phyloP scores from a whole-genome alignment of 2,329 filamentous ascomycete genomes.

The Fusarium sterilihyphosum region DNA sequence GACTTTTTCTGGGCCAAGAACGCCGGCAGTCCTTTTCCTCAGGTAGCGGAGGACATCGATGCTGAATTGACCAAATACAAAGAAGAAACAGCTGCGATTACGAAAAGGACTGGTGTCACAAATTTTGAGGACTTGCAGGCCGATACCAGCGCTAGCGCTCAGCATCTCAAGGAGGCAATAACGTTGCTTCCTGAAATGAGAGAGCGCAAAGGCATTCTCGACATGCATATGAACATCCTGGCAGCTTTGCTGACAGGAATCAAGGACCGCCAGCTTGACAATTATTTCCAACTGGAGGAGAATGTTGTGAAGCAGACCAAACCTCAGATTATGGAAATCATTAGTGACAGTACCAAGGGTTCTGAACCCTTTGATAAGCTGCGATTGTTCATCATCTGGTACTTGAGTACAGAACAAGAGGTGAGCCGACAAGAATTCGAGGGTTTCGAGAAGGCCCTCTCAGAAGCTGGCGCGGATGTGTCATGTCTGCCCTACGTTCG shows the following conservation, averaged over 20 bases:
- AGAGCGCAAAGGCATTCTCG: slow-evolving; percentile 90
- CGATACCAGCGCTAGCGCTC: slow-evolving; percentile 87
- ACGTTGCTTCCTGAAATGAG: slow-evolving; percentile 90
- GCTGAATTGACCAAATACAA: slow-evolving; percentile 93
- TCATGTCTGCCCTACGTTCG: slow-evolving; percentile 85
- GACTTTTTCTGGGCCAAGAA: slow-evolving; percentile 99
- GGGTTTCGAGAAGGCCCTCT: slow-evolving; percentile 85
- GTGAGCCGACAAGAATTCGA: slow-evolving; percentile 84
- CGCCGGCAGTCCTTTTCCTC: slow-evolving; percentile 88
- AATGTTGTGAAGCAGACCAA: slow-evolving; percentile 92
- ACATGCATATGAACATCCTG: slow-evolving; percentile 99
- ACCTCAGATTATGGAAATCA: slow-evolving; percentile 84
- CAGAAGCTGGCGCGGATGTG: slow-evolving; percentile 77
- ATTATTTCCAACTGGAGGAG: slow-evolving; percentile 95
- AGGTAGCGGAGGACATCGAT: slow-evolving; percentile 96
- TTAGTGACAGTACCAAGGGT: slow-evolving; percentile 84
- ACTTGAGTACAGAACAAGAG: slow-evolving; percentile 91
- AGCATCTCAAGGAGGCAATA: slow-evolving; percentile 95
- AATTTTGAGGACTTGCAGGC: slow-evolving; percentile 93
- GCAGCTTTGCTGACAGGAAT: slow-evolving; percentile 81
- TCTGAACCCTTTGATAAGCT: slow-evolving; percentile 89
- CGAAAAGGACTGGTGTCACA: slow-evolving; percentile 91
- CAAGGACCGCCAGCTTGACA: slow-evolving; percentile 93
- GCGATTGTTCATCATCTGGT: slow-evolving; percentile 96
- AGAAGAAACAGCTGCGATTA: slow-evolving; percentile 93